phyloP scores from a whole-genome alignment of 2,329 filamentous ascomycete genomes.

The Zymoseptoria crescenta region DNA sequence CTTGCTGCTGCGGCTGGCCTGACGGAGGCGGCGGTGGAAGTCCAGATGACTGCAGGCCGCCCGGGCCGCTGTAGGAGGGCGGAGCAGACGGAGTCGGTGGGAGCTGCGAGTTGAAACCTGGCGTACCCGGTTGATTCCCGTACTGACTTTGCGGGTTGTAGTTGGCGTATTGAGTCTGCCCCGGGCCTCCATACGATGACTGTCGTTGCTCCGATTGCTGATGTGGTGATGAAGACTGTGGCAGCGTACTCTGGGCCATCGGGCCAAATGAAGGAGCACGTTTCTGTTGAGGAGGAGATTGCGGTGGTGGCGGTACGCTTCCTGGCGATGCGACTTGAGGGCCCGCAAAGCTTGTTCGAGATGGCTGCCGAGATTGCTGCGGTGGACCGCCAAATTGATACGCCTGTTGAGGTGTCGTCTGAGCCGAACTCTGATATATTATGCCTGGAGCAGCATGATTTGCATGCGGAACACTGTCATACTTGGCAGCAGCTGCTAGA shows the following conservation, averaged over 20 bases:
- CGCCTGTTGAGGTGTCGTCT: slow-evolving; percentile 22
- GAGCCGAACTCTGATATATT: slow-evolving; percentile 17
- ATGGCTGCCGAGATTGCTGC: slow-evolving; percentile 14
- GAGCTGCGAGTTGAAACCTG: slow-evolving; percentile 18
- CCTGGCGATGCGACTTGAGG: slow-evolving; percentile 15
- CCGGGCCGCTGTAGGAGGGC: slow-evolving; percentile 28
- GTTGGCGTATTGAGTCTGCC: slow-evolving; percentile 31
- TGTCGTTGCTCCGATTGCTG: slow-evolving; percentile 29
- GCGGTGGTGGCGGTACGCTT: slow-evolving; percentile 18
- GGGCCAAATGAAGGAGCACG: slow-evolving; percentile 18
- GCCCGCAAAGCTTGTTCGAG: slow-evolving; percentile 13
- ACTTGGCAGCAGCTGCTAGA: slow-evolving; percentile 31
- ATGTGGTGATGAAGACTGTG: slow-evolving; percentile 19
- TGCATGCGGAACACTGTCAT: slow-evolving; percentile 27
- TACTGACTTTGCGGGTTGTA: slow-evolving; percentile 23
- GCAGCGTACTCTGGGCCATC: slow-evolving; percentile 16
- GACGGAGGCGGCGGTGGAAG: slow-evolving; percentile 28
- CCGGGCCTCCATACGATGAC: slow-evolving; percentile 16
- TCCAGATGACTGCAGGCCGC: slow-evolving; percentile 33
- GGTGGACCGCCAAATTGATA: slow-evolving; percentile 37
- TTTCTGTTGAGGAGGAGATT: slow-evolving; percentile 8
- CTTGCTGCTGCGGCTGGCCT: slow-evolving; percentile 22
- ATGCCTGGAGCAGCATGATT: slow-evolving; percentile 20
- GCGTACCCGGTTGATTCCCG: slow-evolving; percentile 19
- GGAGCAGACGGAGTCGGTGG: slow-evolving; percentile 29